Percentiles rank a stretch among this genome's conserved stretches.
Conservation (phyloP, 2,329 filamentous ascomycete genomes). For the Sphaceloma murrayae region DNA sequence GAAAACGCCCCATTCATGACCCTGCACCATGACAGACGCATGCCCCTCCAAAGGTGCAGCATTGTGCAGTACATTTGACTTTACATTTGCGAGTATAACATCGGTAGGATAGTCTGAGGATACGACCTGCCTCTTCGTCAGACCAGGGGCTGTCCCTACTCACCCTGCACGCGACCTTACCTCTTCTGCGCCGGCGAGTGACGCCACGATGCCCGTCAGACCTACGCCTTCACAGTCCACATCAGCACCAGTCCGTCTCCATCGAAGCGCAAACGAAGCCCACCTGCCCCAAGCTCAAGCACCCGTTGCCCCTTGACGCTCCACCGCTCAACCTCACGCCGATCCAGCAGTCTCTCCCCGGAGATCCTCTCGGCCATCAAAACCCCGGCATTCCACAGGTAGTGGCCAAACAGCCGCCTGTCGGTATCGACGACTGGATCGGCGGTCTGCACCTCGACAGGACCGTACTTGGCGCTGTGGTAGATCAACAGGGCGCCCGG, state of each 20-base stretch:
- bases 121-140: conserved; percentile 35
- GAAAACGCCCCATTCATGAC: conserved; percentile 57
- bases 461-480: conserved; percentile 29
- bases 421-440: conserved; percentile 45
- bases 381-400: conserved; percentile 58
- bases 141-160: neutral
- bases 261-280: conserved; percentile 35
- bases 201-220: conserved; percentile 39
- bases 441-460: conserved; percentile 34
- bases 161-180: conserved; percentile 23
- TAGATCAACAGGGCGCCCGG: conserved; percentile 51
- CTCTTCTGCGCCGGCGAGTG: conserved; percentile 36
- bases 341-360: conserved; percentile 24
- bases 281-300: conserved; percentile 60
- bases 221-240: conserved; percentile 33
- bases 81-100: conserved; percentile 50
- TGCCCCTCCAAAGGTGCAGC: too few relatives aligned
- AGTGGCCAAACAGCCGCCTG: conserved; percentile 58
- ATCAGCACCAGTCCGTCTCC: conserved; percentile 20
- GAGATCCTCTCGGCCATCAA: conserved; percentile 38
- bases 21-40: too few relatives aligned
- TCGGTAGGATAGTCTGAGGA: conserved; percentile 60
- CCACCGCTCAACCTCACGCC: conserved; percentile 32
- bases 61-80: conserved; percentile 48
- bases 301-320: conserved; percentile 43